Evolutionary conservation across 176 grass and related monocot genomes (phyloP).

Genomic region (Musa troglodytarum): DNA sequence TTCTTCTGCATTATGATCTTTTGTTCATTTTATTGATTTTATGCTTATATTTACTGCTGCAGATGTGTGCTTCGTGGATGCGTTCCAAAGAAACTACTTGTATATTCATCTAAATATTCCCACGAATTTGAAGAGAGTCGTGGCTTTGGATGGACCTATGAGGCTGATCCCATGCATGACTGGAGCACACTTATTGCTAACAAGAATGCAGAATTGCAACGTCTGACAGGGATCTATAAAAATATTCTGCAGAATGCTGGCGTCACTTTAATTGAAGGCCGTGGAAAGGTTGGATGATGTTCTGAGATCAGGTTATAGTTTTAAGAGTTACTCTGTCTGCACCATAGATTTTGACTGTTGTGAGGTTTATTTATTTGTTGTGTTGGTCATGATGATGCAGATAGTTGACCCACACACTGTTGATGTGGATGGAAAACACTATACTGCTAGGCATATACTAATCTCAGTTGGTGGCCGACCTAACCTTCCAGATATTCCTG

Average conservation of each 20-base stretch:
- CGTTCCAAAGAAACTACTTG: constrained; percentile 69
- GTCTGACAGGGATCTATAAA: constrained; percentile 64
- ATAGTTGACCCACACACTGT: constrained; percentile 61
- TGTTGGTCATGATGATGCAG: constrained; percentile 22
- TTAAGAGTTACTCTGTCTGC: constrained; percentile 3
- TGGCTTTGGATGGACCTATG: constrained; percentile 68
- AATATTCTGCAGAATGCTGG: constrained; percentile 56
- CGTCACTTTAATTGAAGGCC: constrained; percentile 64
- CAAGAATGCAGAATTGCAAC: constrained; percentile 75
- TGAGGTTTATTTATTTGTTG: background rate
- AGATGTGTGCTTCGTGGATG: constrained; percentile 74
- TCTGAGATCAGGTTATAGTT: constrained; percentile 32
- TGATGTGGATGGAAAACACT: constrained; percentile 54
- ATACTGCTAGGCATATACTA: constrained; percentile 61
- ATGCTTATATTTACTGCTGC: constrained; percentile 14
- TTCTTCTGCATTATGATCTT: no score
- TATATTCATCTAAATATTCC: constrained; percentile 56
- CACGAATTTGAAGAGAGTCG: constrained; percentile 71
- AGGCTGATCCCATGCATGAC: constrained; percentile 57
- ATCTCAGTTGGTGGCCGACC: constrained; percentile 58
- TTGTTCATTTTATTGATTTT: constrained; percentile 8
- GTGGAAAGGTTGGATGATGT: constrained; percentile 56
- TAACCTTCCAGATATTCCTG: constrained; percentile 50
- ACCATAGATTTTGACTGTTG: background rate
- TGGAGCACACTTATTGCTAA: constrained; percentile 69